Percentiles rank a stretch among this genome's conserved stretches.
Evolutionary conservation across 2,329 filamentous ascomycete genomes (phyloP).

Genomic region (Xylaria sp.): DNA sequence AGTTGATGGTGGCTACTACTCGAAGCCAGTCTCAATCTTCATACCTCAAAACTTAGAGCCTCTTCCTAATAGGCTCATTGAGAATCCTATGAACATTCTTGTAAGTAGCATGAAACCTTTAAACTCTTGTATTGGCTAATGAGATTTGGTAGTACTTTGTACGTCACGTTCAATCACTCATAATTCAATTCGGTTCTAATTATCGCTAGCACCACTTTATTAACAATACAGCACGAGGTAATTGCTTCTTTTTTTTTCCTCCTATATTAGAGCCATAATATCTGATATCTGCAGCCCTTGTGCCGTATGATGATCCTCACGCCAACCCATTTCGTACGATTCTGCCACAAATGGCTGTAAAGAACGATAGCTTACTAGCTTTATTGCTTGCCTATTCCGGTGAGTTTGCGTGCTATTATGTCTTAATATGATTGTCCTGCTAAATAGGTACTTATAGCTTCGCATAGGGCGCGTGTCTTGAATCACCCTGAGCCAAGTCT

Average conservation of each 20-base stretch:
- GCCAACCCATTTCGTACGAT: conserved; percentile 65
- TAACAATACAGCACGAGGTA: conserved; percentile 79
- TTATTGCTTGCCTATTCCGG: conserved; percentile 81
- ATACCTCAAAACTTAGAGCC: conserved; percentile 62
- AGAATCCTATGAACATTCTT: conserved; percentile 84
- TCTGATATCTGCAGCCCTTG: conserved; percentile 56
- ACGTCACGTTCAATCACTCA: conserved; percentile 42
- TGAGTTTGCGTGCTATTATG: conserved; percentile 39
- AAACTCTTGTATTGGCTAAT: conserved; percentile 45
- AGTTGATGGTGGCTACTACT: conserved; percentile 74
- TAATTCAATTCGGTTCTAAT: conserved; percentile 29
- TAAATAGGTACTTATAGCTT: conserved; percentile 61
- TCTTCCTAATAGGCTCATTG: conserved; percentile 66
- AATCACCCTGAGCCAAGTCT: conserved; percentile 78
- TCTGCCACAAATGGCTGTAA: conserved; percentile 71
- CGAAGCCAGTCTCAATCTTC: conserved; percentile 71
- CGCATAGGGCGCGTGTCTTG: conserved; percentile 79
- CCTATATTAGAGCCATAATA: conserved; percentile 54
- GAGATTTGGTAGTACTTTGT: conserved; percentile 59
- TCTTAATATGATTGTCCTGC: conserved; percentile 19
- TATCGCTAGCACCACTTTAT: conserved; percentile 71
- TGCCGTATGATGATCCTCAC: conserved; percentile 63
- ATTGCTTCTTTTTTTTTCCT: conserved; percentile 36
- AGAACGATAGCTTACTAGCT: conserved; percentile 77
- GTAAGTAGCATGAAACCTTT: conserved; percentile 47